Conservation (phyloP, 2,329 filamentous ascomycete species). For the Hortaea sp. region DNA sequence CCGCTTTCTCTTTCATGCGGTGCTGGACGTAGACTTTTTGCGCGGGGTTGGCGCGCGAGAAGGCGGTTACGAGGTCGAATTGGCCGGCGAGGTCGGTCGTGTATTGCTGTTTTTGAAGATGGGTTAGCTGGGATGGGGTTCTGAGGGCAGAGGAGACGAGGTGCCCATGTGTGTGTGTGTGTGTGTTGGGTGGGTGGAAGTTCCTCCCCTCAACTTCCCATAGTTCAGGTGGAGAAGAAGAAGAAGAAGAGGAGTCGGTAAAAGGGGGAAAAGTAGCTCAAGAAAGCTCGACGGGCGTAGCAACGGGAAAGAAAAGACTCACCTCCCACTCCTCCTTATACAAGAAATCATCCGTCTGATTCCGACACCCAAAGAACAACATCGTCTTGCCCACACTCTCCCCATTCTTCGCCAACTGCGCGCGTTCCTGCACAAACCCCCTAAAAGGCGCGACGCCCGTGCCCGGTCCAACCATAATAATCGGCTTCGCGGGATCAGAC, state of each 20-base stretch:
- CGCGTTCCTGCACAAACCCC: constrained; percentile 92
- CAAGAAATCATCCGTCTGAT: constrained; percentile 77
- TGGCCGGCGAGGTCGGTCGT: constrained; percentile 75
- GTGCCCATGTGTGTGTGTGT: no score
- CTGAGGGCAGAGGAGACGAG: background rate
- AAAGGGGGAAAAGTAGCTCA: background rate
- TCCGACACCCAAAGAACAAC: constrained; percentile 92
- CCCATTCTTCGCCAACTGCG: constrained; percentile 69
- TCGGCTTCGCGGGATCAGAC: constrained; percentile 82
- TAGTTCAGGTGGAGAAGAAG: no score
- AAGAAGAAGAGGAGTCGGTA: background rate
- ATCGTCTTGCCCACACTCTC: constrained; percentile 77
- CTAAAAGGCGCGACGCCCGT: constrained; percentile 98
- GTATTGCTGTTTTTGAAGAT: constrained; percentile 52
- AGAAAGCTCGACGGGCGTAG: background rate
- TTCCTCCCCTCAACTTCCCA: no score
- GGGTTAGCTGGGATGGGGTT: background rate
- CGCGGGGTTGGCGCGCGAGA: constrained; percentile 68
- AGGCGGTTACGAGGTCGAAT: constrained; percentile 84
- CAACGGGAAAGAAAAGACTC: constrained; percentile 34
- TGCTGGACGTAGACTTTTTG: constrained; percentile 98
- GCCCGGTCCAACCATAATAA: constrained; percentile 93
- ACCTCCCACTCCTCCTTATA: constrained; percentile 91
- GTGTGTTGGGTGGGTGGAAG: no score
- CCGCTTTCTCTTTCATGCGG: constrained; percentile 69